Evolutionary conservation across 495 filamentous ascomycete species (phyloP).

Genomic region (Chaetomidium leptoderma): DNA sequence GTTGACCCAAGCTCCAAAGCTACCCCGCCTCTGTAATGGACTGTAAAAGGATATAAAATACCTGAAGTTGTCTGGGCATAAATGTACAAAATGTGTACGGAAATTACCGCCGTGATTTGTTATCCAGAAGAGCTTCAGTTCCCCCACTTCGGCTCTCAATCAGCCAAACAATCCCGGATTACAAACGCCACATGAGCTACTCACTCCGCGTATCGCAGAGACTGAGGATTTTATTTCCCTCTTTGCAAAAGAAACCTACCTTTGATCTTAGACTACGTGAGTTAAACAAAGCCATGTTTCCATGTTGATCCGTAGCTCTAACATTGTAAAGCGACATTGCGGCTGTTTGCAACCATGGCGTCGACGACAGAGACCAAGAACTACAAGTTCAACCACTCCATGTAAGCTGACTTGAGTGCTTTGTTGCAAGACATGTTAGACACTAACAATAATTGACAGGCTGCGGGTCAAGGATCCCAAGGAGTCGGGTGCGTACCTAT

Average conservation of each 20-base stretch:
- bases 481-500: slow-evolving; percentile 62
- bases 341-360: slow-evolving; percentile 57
- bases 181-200: slow-evolving; percentile 20
- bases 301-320: not conserved
- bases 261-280: slow-evolving; percentile 7
- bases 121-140: not conserved
- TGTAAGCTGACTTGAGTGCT: slow-evolving; percentile 47
- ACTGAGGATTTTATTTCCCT: slow-evolving; percentile 14
- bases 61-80: too few relatives aligned
- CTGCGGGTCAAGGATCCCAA: slow-evolving; percentile 92
- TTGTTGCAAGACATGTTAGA: slow-evolving; percentile 28
- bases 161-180: not conserved
- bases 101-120: not conserved
- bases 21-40: too few relatives aligned
- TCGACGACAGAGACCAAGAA: slow-evolving; percentile 65
- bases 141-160: not conserved
- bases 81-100: not conserved
- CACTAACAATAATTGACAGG: slow-evolving; percentile 50
- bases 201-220: slow-evolving; percentile 22
- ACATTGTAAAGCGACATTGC: not conserved
- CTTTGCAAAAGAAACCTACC: slow-evolving; percentile 7
- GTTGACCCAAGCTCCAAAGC: too few relatives aligned
- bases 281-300: not conserved
- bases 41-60: too few relatives aligned
- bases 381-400: slow-evolving; percentile 82